A percentile compares a stretch with the other conserved stretches of the same genome.
Evolutionary conservation across 331 rosid genomes (phyloP).

Genomic region (Prunus yedoensis): DNA sequence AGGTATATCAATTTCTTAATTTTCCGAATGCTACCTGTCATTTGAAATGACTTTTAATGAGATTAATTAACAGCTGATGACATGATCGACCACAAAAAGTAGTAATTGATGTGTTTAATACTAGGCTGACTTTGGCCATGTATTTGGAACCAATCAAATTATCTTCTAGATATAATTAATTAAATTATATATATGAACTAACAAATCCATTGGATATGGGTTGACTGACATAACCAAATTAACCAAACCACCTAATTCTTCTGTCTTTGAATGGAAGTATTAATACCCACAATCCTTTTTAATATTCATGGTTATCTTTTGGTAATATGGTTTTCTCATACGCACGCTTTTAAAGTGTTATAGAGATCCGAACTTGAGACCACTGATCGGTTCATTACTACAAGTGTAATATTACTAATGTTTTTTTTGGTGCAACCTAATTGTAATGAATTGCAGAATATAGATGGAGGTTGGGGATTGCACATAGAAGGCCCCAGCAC

Average conservation of each 20-base stretch:
- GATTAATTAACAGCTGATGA: not conserved
- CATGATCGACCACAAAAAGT: too few species aligned
- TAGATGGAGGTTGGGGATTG: constrained; percentile 76
- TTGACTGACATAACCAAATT: too few species aligned
- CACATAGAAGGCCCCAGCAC: constrained; percentile 68
- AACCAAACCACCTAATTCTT: too few species aligned
- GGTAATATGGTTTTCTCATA: too few species aligned
- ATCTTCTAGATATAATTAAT: too few species aligned
- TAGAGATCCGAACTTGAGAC: too few species aligned
- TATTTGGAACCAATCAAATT: not conserved
- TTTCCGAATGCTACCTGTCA: not conserved
- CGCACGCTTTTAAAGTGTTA: too few species aligned
- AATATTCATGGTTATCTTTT: too few species aligned
- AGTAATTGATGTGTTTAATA: too few species aligned
- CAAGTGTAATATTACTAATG: not conserved
- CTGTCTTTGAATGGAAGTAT: too few species aligned
- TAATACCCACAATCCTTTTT: too few species aligned
- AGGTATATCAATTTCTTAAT: constrained; percentile 29
- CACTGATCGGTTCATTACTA: too few species aligned
- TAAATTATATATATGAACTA: not conserved
- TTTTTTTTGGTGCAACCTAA: not conserved
- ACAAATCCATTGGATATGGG: not conserved
- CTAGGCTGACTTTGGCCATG: not conserved
- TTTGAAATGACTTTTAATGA: not conserved
- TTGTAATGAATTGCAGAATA: constrained; percentile 26